Conservation (phyloP, 2,329 filamentous ascomycete species). For the Cladosporium sp. region DNA sequence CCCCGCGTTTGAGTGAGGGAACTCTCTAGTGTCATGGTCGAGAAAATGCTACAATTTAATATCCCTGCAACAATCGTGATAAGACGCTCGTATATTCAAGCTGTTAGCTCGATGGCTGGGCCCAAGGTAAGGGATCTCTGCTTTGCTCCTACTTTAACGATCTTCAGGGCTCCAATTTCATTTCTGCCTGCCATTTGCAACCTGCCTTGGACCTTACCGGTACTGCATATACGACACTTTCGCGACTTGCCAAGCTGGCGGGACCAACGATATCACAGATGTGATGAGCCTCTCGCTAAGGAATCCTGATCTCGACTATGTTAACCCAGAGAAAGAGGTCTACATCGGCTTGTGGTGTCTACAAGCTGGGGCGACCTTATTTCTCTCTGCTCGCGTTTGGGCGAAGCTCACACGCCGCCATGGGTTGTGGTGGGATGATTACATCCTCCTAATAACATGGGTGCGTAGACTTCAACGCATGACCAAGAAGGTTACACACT, state of each 20-base stretch:
- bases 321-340: constrained; percentile 39
- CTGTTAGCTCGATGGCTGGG: not conserved
- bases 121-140: not conserved
- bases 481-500: not conserved
- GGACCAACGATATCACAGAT: constrained; percentile 2
- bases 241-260: not conserved
- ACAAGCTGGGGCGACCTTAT: constrained; percentile 39
- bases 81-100: not conserved
- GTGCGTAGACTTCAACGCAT: constrained; percentile 27
- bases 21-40: not conserved
- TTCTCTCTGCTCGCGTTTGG: constrained; percentile 40
- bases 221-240: not conserved
- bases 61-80: not conserved
- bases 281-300: constrained; percentile 23
- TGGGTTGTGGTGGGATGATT: constrained; percentile 44
- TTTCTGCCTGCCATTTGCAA: not conserved
- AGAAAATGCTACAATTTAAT: not conserved
- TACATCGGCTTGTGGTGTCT: constrained; percentile 43
- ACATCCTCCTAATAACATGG: constrained; percentile 40
- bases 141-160: not conserved
- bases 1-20: not conserved
- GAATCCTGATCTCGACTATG: constrained; percentile 29
- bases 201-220: not conserved
- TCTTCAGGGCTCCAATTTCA: not conserved
- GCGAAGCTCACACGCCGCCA: constrained; percentile 41